Evolutionary conservation across 306 rosid genomes (phyloP).

Genomic region (Gastrolobium bilobum): DNA sequence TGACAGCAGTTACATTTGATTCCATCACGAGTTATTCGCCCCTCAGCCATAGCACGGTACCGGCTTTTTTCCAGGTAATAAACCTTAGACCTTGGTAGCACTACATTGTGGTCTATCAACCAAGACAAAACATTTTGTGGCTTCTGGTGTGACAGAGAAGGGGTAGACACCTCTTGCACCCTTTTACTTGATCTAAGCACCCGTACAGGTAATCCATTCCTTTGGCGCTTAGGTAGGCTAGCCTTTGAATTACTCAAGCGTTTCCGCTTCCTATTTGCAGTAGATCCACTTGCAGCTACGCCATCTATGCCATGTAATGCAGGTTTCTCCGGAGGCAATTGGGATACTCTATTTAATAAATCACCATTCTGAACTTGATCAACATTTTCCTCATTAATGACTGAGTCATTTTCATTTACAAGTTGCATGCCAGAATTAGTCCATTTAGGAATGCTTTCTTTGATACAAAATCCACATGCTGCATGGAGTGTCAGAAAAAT

Average conservation of each 20-base stretch:
- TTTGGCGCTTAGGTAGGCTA: slow-evolving; percentile 45
- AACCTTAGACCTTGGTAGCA: slow-evolving; percentile 82
- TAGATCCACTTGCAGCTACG: slow-evolving; percentile 43
- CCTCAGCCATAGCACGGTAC: slow-evolving; percentile 47
- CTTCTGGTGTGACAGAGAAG: slow-evolving; percentile 57
- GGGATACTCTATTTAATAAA: slow-evolving; percentile 42
- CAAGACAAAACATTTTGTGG: slow-evolving; percentile 78
- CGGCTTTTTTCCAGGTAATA: slow-evolving; percentile 50
- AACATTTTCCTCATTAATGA: slow-evolving; percentile 43
- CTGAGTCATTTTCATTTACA: slow-evolving; percentile 39
- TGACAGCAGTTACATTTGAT: slow-evolving; percentile 84
- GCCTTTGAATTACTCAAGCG: slow-evolving; percentile 43
- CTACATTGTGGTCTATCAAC: slow-evolving; percentile 76
- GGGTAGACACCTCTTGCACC: slow-evolving; percentile 59
- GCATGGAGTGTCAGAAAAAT: slow-evolving; percentile 45
- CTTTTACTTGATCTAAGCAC: slow-evolving; percentile 67
- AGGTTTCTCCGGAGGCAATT: slow-evolving; percentile 47
- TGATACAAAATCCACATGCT: slow-evolving; percentile 60
- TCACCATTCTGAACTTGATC: slow-evolving; percentile 34
- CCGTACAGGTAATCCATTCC: slow-evolving; percentile 43
- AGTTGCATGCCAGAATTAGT: slow-evolving; percentile 41
- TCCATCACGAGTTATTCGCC: slow-evolving; percentile 75
- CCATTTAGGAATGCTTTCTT: slow-evolving; percentile 41
- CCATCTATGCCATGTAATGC: slow-evolving; percentile 31
- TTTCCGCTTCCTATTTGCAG: slow-evolving; percentile 48